Evolutionary conservation across 441 rosid genomes (phyloP), one percentile per base, ranked within the genome.

Genomic region (Populus trichocarpa): DNA sequence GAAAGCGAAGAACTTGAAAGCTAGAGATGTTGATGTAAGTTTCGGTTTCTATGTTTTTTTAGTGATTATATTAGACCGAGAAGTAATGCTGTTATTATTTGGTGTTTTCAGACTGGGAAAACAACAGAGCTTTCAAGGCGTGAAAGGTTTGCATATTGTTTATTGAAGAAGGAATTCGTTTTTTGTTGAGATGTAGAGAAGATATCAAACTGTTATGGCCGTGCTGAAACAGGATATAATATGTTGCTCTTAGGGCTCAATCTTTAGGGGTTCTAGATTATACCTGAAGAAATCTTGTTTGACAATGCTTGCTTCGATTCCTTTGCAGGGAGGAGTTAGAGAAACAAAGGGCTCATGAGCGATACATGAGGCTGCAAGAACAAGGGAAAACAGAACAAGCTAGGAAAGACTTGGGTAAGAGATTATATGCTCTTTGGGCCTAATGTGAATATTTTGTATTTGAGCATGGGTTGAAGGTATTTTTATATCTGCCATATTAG

Each of bases 101-200:
- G 14, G 11, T 7, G 35, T 67, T 67, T 26, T 61, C 84, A 92
- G 99, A 67, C 78, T 65, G 91, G 86, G 73, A 92, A 84, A 82
- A 88, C 95, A n/a, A 89, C 96, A 36, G 98, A 94, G 86, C 98
- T 96, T 78, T 94, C 99, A 10, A 92, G 98, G 92, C 97, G 98
- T 75, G 99, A 96, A 86, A 96, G 98, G 99, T 96, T 76, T 72
- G 86, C 84, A 69, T 30, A 30, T 30, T 30, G 32, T 30, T 4
- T 2, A 73, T 40, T 25, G 8, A 50, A 11, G 16, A 73, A 66
- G 40, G 16, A 72, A 30, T 28, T 59, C 35, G 2, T 30, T 30
- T 30, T 30, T 25, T 32, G 20, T 9, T 66, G 18, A 23, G n/a
- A 33, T 64, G 74, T 13, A 4, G 33, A 53, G 11, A 69, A 12